Evolutionary conservation across 495 filamentous ascomycete species (phyloP).

Genomic region (Hypoxylon rickii): DNA sequence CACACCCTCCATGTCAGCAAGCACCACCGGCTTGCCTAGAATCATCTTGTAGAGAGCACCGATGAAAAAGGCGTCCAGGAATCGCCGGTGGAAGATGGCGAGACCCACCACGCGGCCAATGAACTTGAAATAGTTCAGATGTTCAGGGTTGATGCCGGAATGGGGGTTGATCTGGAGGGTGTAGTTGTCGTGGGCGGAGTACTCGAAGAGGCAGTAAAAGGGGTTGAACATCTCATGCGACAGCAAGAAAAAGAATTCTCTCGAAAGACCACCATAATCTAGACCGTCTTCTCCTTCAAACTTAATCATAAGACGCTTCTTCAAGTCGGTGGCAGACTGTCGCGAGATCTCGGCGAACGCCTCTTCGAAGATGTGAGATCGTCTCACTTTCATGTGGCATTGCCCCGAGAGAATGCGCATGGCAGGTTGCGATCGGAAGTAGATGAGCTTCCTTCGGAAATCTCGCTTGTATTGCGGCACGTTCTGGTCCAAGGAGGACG

Average conservation of each 20-base stretch:
- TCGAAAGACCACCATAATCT: constrained; percentile 96
- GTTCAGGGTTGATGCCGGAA: constrained; percentile 98
- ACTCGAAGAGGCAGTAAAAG: constrained; percentile 99
- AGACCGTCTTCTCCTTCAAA: constrained; percentile 98
- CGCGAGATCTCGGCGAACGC: constrained; percentile 98
- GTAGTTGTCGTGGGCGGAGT: constrained; percentile 99
- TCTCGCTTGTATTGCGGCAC: constrained; percentile 99
- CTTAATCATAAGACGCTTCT: constrained; percentile 99
- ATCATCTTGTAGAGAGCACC: constrained; percentile 99
- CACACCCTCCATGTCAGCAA: constrained; percentile 98
- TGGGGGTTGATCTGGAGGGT: constrained; percentile 99
- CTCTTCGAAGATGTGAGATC: constrained; percentile 97
- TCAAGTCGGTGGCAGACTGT: constrained; percentile 92
- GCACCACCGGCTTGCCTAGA: constrained; percentile 84
- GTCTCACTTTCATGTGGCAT: constrained; percentile 96
- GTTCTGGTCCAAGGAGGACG: constrained; percentile 96
- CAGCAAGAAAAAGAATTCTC: constrained; percentile 99
- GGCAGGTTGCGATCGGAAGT: constrained; percentile 97
- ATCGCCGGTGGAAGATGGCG: constrained; percentile 97
- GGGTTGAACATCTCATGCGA: constrained; percentile 99
- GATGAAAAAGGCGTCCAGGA: constrained; percentile 99
- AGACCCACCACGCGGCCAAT: constrained; percentile 97
- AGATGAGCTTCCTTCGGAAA: constrained; percentile 96
- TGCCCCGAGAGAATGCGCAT: constrained; percentile 94
- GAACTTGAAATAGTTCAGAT: constrained; percentile 99